A percentile compares a stretch with the other conserved stretches of the same genome.
These are phyloP conservation scores for Pogostemon cablin DNA, from an alignment of 257 asterid genomes.

Conservation along the genomic window DNA sequence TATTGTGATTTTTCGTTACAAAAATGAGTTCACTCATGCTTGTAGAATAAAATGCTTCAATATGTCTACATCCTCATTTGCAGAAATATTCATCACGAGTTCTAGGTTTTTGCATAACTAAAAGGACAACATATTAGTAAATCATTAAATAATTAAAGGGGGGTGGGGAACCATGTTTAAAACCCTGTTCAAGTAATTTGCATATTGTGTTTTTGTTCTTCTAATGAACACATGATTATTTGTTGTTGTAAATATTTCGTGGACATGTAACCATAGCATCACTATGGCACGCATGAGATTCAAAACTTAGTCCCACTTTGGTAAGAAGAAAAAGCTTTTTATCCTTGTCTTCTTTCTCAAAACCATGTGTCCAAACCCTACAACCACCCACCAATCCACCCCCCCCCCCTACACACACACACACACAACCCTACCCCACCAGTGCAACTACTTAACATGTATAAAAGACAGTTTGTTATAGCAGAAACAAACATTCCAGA, in stretches of 20 bases:
- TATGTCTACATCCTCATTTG: neutral
- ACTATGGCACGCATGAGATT: neutral
- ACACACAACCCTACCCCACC: neutral
- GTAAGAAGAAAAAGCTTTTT: neutral
- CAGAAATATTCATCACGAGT: neutral
- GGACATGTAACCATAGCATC: neutral
- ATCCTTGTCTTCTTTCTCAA: neutral
- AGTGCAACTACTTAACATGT: neutral
- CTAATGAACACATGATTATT: too few species aligned
- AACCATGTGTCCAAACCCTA: neutral
- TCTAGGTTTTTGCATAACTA: neutral
- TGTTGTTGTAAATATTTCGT: too few species aligned
- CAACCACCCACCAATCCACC: neutral
- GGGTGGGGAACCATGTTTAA: neutral
- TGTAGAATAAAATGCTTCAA: neutral
- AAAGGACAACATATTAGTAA: neutral
- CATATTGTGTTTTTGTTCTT: neutral
- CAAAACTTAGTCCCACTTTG: neutral
- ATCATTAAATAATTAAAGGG: too few species aligned
- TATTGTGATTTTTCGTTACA: too few species aligned
- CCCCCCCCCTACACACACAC: neutral
- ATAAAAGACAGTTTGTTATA: conserved; percentile 24
- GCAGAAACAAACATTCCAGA: conserved; percentile 8
- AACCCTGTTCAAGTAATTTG: neutral
- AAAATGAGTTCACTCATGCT: too few species aligned